Conservation (phyloP, 2,329 filamentous ascomycete species). For the Seiridium unicorne region DNA sequence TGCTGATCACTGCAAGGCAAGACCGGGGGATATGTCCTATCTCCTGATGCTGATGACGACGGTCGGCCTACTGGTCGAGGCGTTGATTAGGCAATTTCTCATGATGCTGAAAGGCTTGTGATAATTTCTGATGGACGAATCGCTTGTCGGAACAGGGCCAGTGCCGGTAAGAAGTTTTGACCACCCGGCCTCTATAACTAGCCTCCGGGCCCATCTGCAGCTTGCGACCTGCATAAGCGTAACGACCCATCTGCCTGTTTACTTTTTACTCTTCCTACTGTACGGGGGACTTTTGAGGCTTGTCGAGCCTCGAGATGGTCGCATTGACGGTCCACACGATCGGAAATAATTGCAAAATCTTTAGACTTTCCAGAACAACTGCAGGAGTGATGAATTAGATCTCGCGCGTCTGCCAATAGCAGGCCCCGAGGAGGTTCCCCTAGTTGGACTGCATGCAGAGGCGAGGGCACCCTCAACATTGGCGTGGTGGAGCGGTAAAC, state of each 20-base stretch:
- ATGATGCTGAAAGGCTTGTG: neutral
- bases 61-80: neutral
- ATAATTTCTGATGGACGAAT: slow-evolving; percentile 4
- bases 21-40: neutral
- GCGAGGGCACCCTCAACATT: slow-evolving; percentile 1
- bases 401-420: slow-evolving; percentile 1
- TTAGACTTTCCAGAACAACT: neutral
- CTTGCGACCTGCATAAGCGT: slow-evolving; percentile 7
- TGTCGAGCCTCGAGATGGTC: neutral
- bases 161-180: neutral
- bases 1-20: neutral
- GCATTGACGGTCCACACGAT: neutral
- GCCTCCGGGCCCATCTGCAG: neutral
- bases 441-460: neutral
- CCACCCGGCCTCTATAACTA: neutral
- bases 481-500: neutral
- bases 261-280: neutral
- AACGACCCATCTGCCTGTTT: neutral
- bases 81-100: neutral
- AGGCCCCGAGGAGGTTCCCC: neutral
- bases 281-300: neutral
- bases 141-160: neutral
- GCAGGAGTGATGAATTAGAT: neutral
- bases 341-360: neutral
- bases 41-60: too few relatives aligned